phyloP scores from a whole-genome alignment of 2,329 filamentous ascomycete genomes.

The Massarina eburnea region DNA sequence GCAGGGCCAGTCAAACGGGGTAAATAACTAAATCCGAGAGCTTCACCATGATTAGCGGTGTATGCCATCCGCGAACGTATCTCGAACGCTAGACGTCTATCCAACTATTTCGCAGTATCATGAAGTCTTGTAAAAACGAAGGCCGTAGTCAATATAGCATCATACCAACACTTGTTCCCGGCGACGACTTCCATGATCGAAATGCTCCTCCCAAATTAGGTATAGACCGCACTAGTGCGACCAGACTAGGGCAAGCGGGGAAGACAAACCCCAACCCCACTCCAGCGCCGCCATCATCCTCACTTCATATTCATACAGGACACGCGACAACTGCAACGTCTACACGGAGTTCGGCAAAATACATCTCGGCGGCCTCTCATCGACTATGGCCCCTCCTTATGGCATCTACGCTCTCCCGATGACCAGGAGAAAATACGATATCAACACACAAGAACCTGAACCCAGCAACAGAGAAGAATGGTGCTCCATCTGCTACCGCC shows the following conservation, averaged over 20 bases:
- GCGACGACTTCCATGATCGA: neutral
- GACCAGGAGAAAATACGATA: neutral
- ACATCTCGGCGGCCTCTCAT: neutral
- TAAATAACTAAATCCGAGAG: no score
- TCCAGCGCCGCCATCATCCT: neutral
- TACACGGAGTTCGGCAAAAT: neutral
- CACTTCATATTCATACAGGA: neutral
- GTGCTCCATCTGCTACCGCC: slow-evolving; percentile 2
- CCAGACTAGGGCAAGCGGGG: neutral
- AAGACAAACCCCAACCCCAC: neutral
- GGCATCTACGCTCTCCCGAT: neutral
- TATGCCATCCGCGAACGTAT: no score
- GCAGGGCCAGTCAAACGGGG: neutral
- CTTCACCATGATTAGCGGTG: no score
- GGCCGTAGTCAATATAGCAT: no score
- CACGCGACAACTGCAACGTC: no score
- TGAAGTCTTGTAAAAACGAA: no score
- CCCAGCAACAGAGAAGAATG: neutral
- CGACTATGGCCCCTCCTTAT: neutral
- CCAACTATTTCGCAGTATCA: no score
- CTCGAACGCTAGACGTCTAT: no score
- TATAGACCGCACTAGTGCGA: neutral
- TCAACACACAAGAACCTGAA: neutral
- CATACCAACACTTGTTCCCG: neutral
- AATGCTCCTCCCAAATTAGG: neutral